Evolutionary conservation across 2,329 filamentous ascomycete species (phyloP).

Genomic region (Cercospora canescens): DNA sequence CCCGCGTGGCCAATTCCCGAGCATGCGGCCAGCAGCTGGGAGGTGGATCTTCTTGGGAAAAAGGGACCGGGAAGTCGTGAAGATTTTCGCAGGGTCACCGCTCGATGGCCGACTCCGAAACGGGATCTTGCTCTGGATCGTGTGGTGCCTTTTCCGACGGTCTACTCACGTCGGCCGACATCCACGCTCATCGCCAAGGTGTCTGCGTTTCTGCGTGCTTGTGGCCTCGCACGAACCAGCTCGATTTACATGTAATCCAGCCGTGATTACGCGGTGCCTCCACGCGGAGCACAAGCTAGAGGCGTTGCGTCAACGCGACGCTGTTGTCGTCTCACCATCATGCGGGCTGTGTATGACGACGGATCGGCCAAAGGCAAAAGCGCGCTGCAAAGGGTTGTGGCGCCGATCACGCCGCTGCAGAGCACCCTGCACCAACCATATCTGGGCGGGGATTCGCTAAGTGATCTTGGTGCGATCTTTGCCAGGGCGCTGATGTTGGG

Average conservation of each 20-base stretch:
- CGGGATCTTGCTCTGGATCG: neutral
- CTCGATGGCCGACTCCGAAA: slow-evolving; percentile 6
- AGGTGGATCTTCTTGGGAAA: neutral
- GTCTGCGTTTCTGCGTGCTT: neutral
- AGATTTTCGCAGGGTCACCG: neutral
- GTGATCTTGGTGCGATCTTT: neutral
- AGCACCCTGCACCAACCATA: neutral
- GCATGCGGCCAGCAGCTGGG: neutral
- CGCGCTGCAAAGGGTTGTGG: slow-evolving; percentile 5
- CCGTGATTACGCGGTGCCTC: neutral
- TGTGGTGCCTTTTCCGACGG: neutral
- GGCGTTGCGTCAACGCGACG: neutral
- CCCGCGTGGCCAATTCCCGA: slow-evolving; percentile 12
- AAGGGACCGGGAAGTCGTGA: neutral
- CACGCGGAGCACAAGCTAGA: neutral
- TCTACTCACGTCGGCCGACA: neutral
- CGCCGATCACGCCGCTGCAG: slow-evolving; percentile 6
- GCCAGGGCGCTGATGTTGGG: neutral
- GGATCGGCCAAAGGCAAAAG: neutral
- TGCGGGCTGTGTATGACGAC: slow-evolving; percentile 13
- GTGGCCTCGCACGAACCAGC: neutral
- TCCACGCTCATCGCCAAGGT: neutral
- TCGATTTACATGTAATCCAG: neutral
- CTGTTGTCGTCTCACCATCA: neutral
- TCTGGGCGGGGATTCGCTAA: slow-evolving; percentile 1